phyloP scores from a whole-genome alignment of 2,329 filamentous ascomycete genomes.

The Colletotrichum orbiculare region DNA sequence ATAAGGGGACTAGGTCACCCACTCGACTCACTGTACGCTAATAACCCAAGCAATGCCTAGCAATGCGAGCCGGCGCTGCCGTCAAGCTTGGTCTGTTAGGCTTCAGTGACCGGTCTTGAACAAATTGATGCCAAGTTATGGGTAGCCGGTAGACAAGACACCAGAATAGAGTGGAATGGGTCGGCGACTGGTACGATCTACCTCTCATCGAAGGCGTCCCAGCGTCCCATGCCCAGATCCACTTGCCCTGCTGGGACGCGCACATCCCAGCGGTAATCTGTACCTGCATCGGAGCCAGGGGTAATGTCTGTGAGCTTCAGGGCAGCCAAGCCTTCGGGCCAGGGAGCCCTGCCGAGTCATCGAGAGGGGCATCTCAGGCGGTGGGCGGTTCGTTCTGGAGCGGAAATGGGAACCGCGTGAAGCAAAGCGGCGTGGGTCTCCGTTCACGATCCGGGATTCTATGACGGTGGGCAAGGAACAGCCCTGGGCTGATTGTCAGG shows the following conservation, averaged over 20 bases:
- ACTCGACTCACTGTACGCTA: conserved; percentile 5
- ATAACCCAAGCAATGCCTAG: conserved; percentile 16
- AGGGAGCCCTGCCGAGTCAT: conserved; percentile 13
- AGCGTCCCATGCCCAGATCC: too few species aligned
- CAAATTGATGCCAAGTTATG: conserved; percentile 26
- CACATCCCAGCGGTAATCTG: too few species aligned
- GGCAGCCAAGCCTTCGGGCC: conserved; percentile 23
- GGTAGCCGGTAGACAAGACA: not conserved
- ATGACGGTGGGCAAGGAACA: conserved; percentile 5
- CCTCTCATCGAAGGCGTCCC: conserved; percentile 8
- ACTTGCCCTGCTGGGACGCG: conserved; percentile 1
- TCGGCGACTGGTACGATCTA: conserved; percentile 34
- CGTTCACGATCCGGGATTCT: conserved; percentile 9
- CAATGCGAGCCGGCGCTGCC: not conserved
- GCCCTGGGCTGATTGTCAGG: conserved; percentile 26
- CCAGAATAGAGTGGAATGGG: conserved; percentile 9
- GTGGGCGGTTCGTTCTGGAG: conserved; percentile 18
- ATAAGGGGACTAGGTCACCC: conserved; percentile 12
- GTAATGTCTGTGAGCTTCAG: conserved; percentile 25
- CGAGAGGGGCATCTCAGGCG: conserved; percentile 15
- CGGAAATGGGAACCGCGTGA: conserved; percentile 25
- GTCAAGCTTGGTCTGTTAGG: conserved; percentile 14
- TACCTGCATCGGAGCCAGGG: not conserved
- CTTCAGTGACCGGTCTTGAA: conserved; percentile 6
- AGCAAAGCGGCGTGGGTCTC: conserved; percentile 27